Conservation (phyloP, 2,329 filamentous ascomycete genomes). For the Juglanconis oblonga region DNA sequence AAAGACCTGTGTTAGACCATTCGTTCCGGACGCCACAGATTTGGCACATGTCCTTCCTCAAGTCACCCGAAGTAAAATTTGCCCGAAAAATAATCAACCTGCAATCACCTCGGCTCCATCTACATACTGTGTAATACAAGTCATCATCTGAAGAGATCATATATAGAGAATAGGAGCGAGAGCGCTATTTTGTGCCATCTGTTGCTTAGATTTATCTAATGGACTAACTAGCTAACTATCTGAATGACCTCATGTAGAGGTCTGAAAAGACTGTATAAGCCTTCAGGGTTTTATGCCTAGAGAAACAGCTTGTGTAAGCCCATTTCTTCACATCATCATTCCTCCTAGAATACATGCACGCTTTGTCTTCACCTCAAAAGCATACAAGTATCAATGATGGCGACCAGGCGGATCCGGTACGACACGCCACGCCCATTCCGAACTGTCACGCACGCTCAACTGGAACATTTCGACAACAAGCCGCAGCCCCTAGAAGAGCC, state of each 20-base stretch:
- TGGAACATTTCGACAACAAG: constrained; percentile 5
- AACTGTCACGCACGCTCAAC: neutral
- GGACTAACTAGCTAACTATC: too few relatives aligned
- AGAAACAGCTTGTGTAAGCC: too few relatives aligned
- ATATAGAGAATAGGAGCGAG: too few relatives aligned
- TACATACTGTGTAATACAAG: neutral
- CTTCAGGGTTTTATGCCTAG: too few relatives aligned
- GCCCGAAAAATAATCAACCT: neutral
- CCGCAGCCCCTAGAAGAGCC: neutral
- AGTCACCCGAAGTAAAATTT: neutral
- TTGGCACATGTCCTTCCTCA: too few relatives aligned
- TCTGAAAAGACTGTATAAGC: too few relatives aligned
- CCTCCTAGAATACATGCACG: neutral
- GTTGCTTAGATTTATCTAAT: too few relatives aligned
- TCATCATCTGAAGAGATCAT: neutral
- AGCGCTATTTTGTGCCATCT: too few relatives aligned
- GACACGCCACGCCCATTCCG: neutral
- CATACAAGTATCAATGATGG: neutral
- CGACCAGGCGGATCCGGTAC: neutral
- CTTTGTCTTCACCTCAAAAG: neutral
- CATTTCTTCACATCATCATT: neutral
- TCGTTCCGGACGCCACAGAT: too few relatives aligned
- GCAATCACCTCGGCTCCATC: neutral
- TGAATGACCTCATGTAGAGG: too few relatives aligned
- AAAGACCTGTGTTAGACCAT: too few relatives aligned